These are phyloP conservation scores for Puccinia polysora DNA, from an alignment of 1,284 basidiomycete species.

Conservation along the genomic window DNA sequence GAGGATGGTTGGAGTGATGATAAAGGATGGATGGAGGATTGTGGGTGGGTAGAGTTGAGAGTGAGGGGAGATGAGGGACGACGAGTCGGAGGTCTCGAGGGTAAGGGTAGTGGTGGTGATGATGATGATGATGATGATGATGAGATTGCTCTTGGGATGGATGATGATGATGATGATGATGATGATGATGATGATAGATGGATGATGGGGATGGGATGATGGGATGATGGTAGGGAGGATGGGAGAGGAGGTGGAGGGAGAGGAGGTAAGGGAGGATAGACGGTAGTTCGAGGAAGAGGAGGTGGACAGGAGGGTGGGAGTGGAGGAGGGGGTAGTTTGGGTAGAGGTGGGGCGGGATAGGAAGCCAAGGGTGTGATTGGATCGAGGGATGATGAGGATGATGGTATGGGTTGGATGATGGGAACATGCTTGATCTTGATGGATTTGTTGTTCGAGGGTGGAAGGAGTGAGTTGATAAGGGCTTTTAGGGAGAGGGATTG, in stretches of 20 bases:
- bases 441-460: neutral
- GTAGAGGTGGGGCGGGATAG: conserved; percentile 14
- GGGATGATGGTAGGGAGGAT: neutral
- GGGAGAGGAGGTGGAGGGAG: conserved; percentile 1
- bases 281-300: neutral
- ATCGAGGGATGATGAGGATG: neutral
- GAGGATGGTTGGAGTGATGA: neutral
- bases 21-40: neutral
- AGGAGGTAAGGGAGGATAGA: conserved; percentile 8
- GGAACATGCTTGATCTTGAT: neutral
- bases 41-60: neutral
- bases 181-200: neutral
- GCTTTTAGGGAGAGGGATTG: neutral
- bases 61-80: neutral
- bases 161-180: neutral
- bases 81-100: neutral
- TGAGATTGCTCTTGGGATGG: neutral
- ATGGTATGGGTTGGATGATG: neutral
- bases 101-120: neutral
- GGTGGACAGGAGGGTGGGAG: conserved; percentile 17
- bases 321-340: conserved; percentile 18
- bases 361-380: neutral
- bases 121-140: neutral
- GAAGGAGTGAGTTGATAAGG: neutral
- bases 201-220: neutral